These are phyloP conservation scores for Hygrophoropsis aurantiaca DNA, from an alignment of 768 basidiomycete genomes.

Conservation along the genomic window DNA sequence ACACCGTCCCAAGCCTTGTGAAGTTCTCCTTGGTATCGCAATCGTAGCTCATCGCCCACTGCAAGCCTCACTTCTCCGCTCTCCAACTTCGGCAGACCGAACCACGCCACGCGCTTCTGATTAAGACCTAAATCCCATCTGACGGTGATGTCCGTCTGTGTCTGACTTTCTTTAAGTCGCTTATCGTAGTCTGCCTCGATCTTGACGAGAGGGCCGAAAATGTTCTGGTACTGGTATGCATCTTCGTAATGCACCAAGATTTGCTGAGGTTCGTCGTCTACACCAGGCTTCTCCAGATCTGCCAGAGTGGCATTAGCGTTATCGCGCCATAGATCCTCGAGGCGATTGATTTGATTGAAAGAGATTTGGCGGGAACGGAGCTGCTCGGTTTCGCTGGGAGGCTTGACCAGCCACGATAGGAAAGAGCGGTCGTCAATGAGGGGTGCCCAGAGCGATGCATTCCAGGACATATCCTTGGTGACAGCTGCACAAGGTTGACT, in stretches of 20 bases:
- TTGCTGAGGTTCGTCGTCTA: slow-evolving; percentile 96
- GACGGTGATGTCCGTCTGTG: slow-evolving; percentile 93
- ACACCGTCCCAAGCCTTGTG: slow-evolving; percentile 97
- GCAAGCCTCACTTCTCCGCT: slow-evolving; percentile 97
- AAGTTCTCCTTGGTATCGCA: slow-evolving; percentile 86
- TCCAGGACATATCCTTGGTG: slow-evolving; percentile 98
- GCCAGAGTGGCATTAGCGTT: slow-evolving; percentile 93
- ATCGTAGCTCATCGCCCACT: slow-evolving; percentile 90
- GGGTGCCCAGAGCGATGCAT: slow-evolving; percentile 95
- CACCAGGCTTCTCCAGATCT: slow-evolving; percentile 95
- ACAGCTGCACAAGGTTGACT: slow-evolving; percentile 98
- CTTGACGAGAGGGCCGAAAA: slow-evolving; percentile 98
- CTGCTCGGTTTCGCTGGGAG: slow-evolving; percentile 94
- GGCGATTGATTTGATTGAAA: slow-evolving; percentile 93
- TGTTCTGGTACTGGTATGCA: slow-evolving; percentile 99
- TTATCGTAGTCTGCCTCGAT: slow-evolving; percentile 99
- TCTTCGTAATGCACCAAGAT: slow-evolving; percentile 93
- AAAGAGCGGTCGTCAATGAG: slow-evolving; percentile 98
- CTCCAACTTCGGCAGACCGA: slow-evolving; percentile 92
- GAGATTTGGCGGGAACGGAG: slow-evolving; percentile 96
- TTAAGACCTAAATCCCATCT: slow-evolving; percentile 98
- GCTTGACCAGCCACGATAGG: slow-evolving; percentile 98
- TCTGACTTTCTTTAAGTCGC: slow-evolving; percentile 95
- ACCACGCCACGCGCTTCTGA: slow-evolving; percentile 99
- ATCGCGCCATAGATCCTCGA: slow-evolving; percentile 98